Evolutionary conservation across 2,329 filamentous ascomycete genomes (phyloP).

Genomic region (Monosporascus sp.): DNA sequence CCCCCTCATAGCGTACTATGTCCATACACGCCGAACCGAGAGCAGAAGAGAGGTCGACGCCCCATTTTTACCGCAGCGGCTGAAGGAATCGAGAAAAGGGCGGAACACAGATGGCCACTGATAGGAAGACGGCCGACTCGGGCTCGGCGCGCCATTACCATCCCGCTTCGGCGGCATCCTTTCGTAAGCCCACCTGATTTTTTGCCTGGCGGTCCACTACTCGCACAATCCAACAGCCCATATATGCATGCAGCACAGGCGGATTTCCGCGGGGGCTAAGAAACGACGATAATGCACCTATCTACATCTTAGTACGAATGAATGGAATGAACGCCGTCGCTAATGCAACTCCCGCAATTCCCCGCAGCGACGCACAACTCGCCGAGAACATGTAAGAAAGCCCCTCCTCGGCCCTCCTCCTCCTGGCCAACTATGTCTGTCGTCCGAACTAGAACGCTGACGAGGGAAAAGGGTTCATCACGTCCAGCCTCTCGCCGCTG

Average conservation of each 20-base stretch:
- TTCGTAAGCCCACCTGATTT: constrained; percentile 38
- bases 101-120: constrained; percentile 31
- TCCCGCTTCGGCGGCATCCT: constrained; percentile 43
- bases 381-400: constrained; percentile 65
- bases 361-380: constrained; percentile 58
- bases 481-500: constrained; percentile 78
- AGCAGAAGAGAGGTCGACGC: neutral
- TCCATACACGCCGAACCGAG: neutral
- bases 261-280: too few species aligned
- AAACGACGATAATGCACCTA: too few species aligned
- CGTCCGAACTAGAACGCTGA: neutral
- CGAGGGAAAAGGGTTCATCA: constrained; percentile 60
- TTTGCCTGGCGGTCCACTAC: neutral
- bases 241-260: too few species aligned
- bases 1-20: neutral
- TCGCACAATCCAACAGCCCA: too few species aligned
- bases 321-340: constrained; percentile 13
- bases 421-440: neutral
- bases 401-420: neutral
- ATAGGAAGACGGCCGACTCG: constrained; percentile 41
- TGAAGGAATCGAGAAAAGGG: constrained; percentile 5
- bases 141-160: constrained; percentile 37
- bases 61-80: neutral
- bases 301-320: neutral
- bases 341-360: constrained; percentile 24